Percentiles rank a stretch among this genome's conserved stretches.
These are phyloP conservation scores for Talaromyces liani DNA, from an alignment of 495 filamentous ascomycete genomes.

Conservation along the genomic window DNA sequence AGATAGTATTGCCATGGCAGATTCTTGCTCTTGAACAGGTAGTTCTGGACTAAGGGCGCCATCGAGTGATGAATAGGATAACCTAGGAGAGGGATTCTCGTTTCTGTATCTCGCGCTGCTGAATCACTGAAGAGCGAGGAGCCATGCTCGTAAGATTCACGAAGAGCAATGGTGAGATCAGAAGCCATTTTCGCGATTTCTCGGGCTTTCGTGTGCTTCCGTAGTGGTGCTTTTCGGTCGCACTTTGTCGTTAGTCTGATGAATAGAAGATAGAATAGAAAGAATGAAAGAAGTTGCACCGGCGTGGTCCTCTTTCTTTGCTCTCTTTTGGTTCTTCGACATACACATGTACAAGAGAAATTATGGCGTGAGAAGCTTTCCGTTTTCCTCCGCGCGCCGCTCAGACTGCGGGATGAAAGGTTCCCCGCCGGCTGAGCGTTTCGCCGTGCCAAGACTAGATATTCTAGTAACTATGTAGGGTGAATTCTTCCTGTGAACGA, in stretches of 20 bases:
- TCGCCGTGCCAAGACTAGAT: neutral
- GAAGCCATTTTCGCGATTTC: neutral
- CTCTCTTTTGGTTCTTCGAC: no score
- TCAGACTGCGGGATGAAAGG: neutral
- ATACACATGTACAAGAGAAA: neutral
- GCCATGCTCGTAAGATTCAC: constrained; percentile 4
- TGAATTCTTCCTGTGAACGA: neutral
- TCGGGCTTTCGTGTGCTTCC: neutral
- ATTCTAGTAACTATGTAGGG: no score
- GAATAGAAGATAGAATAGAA: neutral
- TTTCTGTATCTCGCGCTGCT: neutral
- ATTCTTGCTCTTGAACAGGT: neutral
- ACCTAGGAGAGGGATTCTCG: constrained; percentile 2
- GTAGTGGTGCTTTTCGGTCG: neutral
- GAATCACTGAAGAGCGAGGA: neutral
- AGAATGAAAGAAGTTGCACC: no score
- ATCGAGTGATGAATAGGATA: constrained; percentile 1
- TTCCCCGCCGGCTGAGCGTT: neutral
- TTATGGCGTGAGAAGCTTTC: neutral
- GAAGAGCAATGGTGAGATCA: constrained; percentile 1
- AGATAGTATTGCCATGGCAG: constrained; percentile 3
- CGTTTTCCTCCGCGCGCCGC: neutral
- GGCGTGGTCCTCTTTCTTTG: no score
- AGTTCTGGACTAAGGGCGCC: constrained; percentile 1
- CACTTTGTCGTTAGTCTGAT: neutral